Evolutionary conservation across 2,329 filamentous ascomycete species (phyloP).

Genomic region (Colletotrichum somersetense): DNA sequence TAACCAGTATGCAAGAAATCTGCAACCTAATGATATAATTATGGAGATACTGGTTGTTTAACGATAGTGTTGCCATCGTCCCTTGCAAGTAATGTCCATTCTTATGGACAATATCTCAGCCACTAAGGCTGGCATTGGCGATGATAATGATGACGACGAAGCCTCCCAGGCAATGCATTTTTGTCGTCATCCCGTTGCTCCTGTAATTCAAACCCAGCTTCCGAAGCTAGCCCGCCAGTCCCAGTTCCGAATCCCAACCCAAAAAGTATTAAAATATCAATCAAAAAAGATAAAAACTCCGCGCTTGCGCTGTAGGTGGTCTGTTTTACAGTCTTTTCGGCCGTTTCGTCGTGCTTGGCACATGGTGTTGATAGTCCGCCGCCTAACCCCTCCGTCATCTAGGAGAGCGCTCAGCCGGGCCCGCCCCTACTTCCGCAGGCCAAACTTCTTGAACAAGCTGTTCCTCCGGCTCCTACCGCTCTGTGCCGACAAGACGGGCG

Average conservation of each 20-base stretch:
- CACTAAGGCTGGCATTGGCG: constrained; percentile 12
- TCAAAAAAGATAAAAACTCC: constrained; percentile 26
- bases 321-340: constrained; percentile 36
- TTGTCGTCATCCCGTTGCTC: constrained; percentile 1
- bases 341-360: constrained; percentile 34
- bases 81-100: not conserved
- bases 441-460: constrained; percentile 33
- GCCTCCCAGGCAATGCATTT: not conserved
- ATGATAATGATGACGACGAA: not conserved
- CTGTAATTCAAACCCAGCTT: not conserved
- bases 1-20: constrained; percentile 11
- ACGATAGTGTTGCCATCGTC: constrained; percentile 34
- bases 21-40: constrained; percentile 29
- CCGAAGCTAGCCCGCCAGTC: not conserved
- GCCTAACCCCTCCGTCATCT: too few relatives aligned
- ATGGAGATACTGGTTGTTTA: constrained; percentile 30
- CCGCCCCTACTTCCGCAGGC: constrained; percentile 36
- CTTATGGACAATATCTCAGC: not conserved
- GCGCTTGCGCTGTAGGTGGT: constrained; percentile 37
- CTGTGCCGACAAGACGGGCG: constrained; percentile 35
- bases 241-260: not conserved
- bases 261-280: not conserved
- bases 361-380: constrained; percentile 9
- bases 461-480: constrained; percentile 16
- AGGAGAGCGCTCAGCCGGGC: not conserved